Evolutionary conservation across 1,139 yeast species (phyloP), one percentile per base, ranked within the genome.

Genomic region (Debaryomyces fabryi): DNA sequence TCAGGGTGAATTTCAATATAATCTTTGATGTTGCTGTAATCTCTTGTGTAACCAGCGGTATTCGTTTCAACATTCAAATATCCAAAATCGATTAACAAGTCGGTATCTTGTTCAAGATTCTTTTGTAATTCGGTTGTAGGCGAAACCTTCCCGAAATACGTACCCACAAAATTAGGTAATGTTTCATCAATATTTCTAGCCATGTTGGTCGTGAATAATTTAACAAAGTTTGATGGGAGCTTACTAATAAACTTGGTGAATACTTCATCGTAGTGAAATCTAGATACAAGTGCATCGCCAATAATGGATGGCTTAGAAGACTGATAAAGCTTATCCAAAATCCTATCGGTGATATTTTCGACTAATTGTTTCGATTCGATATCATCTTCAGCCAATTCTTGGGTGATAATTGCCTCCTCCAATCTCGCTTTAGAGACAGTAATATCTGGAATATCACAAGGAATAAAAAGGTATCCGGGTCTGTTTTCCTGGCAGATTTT

Each of bases 381-480:
- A 35, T 71, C 58, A 57, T 50, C 44, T 33, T 52, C 43, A 13
- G 43, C 48, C 13, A 39, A 44, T n/a, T 43, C 36, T 12, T 42
- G 39, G 13, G 29, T 50, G 23, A 48, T 52, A n/a, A 42, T 27
- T n/a, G 16, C 25, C 16, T 27, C 20, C 5, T 16, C 6, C 46
- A 69, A 65, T 48, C 72, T 63, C 6, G 67, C 55, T 5, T 70
- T 60, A 20, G 79, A 71, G 13, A 88, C 82, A 39, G 68, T 55
- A 39, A 71, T 58, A 57, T 80, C 80, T 8, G 85, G 82, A 58
- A 87, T 67, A 60, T 89, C 92, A 38, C 79, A 72, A 2, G 97
- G 97, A 39, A 90, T 65, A 61, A 81, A 88, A 49, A 90, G 68
- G 61, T 86, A 89, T 6, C 96, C 96, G 0, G 97, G 97, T 61